Evolutionary conservation across 2,329 filamentous ascomycete species (phyloP), one percentile per base, ranked within the genome.

Genomic region (Verticillium klebahnii): DNA sequence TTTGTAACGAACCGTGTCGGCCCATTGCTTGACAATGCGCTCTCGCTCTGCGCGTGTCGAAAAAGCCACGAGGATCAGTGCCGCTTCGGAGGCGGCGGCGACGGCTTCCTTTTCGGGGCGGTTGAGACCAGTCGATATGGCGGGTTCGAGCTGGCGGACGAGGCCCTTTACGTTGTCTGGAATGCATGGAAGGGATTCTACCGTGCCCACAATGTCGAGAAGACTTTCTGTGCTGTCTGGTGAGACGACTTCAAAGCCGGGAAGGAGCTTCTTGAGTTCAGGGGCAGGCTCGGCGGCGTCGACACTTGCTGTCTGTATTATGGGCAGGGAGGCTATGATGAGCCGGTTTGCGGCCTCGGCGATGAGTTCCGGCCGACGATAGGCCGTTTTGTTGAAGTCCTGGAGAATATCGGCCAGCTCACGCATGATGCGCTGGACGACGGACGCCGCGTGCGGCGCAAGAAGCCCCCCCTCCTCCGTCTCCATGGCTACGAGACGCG

Each of bases 311-410:
- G 74, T 67, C 61, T 84, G 77, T 2, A 85, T 68, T 1, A 82
- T 60, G 0, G 84, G 83, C 11, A 81, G 73, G 0, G 77, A 72
- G 5, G 86, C 81, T 7, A 84, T 77, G 12, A 89, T 77, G 1
- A 91, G 77, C n/a, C 77, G 78, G 66, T 85, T 82, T 15, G 81
- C 80, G 0, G 86, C 85, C 67, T 89, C 86, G 31, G 85, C 85
- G 4, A 90, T 80, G 25, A 90, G 78, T 62, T 91, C 89, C 0
- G 85, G 86, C 29, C 85, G 84, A 19, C 89, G 80, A 65, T 82
- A 84, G 2, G 76, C 76, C 0, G 75, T 78, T 0, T 70, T 69
- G 55, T 74, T 72, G 55, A 78, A 74, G 56, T 80, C 75, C 25
- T 73, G 67, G 14, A 87, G 69, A 7, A 83, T 77, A 0, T 64